These are phyloP conservation scores for Fusarium sp. DNA, from an alignment of 2,329 filamentous ascomycete genomes.

Conservation along the genomic window DNA sequence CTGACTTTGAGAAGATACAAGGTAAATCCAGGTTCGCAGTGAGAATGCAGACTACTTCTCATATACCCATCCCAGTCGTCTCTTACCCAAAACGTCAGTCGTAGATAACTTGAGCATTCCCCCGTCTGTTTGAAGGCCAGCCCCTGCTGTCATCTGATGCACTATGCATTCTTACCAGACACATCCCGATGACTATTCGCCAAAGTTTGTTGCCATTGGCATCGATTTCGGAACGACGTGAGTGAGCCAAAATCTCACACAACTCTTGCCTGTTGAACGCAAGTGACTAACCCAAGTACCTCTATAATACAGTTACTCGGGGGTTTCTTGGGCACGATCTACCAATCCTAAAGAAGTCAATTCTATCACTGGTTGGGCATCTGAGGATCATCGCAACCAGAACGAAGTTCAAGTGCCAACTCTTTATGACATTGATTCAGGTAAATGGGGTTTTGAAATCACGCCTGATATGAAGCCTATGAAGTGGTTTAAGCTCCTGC, in stretches of 20 bases:
- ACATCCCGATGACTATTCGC: background rate
- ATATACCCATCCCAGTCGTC: no score
- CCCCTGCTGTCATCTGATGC: background rate
- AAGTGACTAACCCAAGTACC: no score
- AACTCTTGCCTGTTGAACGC: no score
- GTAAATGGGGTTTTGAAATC: constrained; percentile 23
- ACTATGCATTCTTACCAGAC: background rate
- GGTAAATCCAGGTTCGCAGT: background rate
- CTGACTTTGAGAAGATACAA: background rate
- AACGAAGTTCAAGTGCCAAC: constrained; percentile 10
- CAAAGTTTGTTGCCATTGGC: background rate
- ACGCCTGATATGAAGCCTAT: constrained; percentile 9
- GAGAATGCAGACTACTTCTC: no score
- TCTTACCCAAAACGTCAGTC: no score
- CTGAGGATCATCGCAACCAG: background rate
- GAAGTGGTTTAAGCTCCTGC: constrained; percentile 24
- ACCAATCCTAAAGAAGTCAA: background rate
- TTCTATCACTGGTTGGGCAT: constrained; percentile 3
- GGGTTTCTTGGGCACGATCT: constrained; percentile 21
- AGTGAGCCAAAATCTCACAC: background rate
- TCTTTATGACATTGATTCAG: background rate
- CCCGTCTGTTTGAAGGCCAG: no score
- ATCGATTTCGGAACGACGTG: constrained; percentile 1
- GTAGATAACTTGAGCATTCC: no score
- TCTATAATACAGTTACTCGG: constrained; percentile 5